phyloP scores from a whole-genome alignment of 331 rosid species.

The Spiraea crenata region DNA sequence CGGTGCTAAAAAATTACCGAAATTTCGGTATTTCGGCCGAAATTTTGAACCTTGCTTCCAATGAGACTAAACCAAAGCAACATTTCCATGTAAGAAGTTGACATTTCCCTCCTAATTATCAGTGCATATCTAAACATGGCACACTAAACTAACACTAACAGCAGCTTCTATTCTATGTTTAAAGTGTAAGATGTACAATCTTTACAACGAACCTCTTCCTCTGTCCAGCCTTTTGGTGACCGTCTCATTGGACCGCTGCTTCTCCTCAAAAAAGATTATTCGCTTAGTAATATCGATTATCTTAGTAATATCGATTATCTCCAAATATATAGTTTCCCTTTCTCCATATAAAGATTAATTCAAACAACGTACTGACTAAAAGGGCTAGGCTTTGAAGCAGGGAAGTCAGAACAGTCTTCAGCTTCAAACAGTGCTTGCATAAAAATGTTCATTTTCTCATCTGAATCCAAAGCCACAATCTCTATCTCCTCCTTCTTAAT shows the following conservation, averaged over 20 bases:
- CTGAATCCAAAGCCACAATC: background rate
- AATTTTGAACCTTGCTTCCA: no score
- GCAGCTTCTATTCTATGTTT: no score
- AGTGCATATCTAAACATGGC: background rate
- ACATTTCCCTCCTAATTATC: background rate
- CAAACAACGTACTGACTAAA: slow-evolving; percentile 1
- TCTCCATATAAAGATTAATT: background rate
- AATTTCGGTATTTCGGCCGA: no score
- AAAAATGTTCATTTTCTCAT: background rate
- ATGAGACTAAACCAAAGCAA: background rate
- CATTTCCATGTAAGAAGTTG: background rate
- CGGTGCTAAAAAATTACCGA: no score
- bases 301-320: no score
- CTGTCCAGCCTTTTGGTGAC: slow-evolving; percentile 42
- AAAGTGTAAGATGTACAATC: no score
- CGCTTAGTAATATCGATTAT: no score
- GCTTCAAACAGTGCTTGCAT: background rate
- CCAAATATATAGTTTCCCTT: no score
- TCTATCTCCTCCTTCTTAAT: background rate
- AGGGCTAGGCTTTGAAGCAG: background rate
- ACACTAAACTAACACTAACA: background rate
- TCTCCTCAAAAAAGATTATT: slow-evolving; percentile 23
- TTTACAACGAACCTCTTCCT: slow-evolving; percentile 40
- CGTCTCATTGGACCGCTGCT: slow-evolving; percentile 30
- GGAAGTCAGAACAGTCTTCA: background rate